phyloP scores from a whole-genome alignment of 441 rosid genomes.

The Eruca vesicaria region DNA sequence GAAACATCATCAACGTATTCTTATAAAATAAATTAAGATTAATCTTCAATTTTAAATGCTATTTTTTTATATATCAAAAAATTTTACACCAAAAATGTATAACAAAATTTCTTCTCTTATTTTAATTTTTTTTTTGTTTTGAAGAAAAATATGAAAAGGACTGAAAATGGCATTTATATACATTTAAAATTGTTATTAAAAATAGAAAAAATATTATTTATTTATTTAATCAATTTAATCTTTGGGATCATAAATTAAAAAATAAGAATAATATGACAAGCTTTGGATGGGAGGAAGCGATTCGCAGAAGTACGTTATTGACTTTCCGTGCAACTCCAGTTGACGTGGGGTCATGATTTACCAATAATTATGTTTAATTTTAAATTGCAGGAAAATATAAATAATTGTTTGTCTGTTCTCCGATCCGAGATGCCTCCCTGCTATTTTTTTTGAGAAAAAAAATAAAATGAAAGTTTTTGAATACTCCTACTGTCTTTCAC shows the following conservation, averaged over 20 bases:
- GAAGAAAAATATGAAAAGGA: too few species aligned
- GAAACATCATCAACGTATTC: neutral
- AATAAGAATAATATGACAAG: conserved; percentile 1
- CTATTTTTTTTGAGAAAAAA: too few species aligned
- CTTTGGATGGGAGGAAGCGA: conserved; percentile 8
- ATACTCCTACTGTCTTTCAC: neutral
- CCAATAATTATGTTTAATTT: neutral
- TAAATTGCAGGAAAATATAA: neutral
- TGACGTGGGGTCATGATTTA: conserved; percentile 35
- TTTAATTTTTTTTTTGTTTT: neutral
- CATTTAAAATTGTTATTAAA: too few species aligned
- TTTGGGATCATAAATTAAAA: too few species aligned
- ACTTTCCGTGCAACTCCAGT: conserved; percentile 35
- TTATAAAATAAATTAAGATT: neutral
- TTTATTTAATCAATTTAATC: neutral
- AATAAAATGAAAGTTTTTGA: too few species aligned
- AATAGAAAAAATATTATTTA: too few species aligned
- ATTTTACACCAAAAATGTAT: neutral
- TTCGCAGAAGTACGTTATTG: conserved; percentile 24
- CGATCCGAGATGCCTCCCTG: conserved; percentile 27
- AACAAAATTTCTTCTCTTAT: neutral
- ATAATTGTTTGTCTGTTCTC: conserved; percentile 6
- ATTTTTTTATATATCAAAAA: neutral
- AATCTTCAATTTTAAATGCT: neutral
- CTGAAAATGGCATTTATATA: too few species aligned